Evolutionary conservation across 441 rosid species (phyloP).

Genomic region (Adansonia gregorii): DNA sequence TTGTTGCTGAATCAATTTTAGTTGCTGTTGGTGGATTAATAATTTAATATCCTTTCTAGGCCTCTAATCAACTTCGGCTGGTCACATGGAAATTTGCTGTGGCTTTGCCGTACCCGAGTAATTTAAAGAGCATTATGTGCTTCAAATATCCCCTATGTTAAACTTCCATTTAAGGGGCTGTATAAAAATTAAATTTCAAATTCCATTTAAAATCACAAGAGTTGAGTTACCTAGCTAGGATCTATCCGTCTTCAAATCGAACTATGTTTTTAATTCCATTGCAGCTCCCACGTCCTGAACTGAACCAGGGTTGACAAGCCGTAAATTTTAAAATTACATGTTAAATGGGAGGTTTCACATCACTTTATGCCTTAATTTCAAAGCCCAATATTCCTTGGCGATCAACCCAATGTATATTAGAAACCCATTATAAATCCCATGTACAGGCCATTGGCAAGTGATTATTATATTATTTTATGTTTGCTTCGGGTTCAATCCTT

Average conservation of each 20-base stretch:
- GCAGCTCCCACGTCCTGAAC: too few relatives aligned
- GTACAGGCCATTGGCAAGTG: background rate
- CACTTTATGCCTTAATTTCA: too few relatives aligned
- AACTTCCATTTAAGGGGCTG: too few relatives aligned
- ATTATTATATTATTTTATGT: background rate
- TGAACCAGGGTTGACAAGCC: too few relatives aligned
- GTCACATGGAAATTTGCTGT: background rate
- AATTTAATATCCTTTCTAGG: background rate
- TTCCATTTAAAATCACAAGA: too few relatives aligned
- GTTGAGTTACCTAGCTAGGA: too few relatives aligned
- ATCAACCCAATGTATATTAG: background rate
- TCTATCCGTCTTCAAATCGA: too few relatives aligned
- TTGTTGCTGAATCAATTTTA: background rate
- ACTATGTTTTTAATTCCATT: too few relatives aligned
- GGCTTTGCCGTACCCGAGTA: background rate
- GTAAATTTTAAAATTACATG: too few relatives aligned
- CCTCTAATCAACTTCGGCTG: background rate
- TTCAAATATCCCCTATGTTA: background rate
- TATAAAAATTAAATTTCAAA: too few relatives aligned
- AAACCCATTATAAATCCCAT: background rate
- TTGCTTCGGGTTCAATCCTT: slow-evolving; percentile 2
- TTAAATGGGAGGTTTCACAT: too few relatives aligned
- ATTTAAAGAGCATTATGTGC: background rate
- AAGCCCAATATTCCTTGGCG: background rate
- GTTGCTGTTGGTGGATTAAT: background rate